Evolutionary conservation across 805 yeast genomes (phyloP), one percentile per base, ranked within the genome.

Genomic region (Hanseniaspora jakobsenii): DNA sequence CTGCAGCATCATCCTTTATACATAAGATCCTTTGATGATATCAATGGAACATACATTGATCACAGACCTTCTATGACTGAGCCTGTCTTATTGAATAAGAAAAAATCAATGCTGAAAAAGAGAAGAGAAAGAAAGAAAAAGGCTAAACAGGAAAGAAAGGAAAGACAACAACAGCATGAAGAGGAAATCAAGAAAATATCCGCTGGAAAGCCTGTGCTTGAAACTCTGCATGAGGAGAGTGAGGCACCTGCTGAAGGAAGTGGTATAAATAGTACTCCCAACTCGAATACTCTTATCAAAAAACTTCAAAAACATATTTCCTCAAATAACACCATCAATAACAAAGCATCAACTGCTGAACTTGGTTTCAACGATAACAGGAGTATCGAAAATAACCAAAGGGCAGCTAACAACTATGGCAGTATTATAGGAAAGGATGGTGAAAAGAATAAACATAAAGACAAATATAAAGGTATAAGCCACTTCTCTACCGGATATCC

Each of bases 111-210:
- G 32, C 13, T 29, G 34, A 21, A 57, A 19, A 44, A 46, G 32
- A 58, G 27, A 53, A 51, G 47, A 31, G 43, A 46, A 22, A 46
- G 45, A 36, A 40, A 40, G 38, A 40, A 39, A 36, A 46, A 40
- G 28, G 40, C 43, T 5, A 38, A 36, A 22, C 38, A 30, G 26
- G 41, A 46, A 36, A 36, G 35, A 27, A 32, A 48, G 50, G 21
- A 47, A 50, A 18, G 64, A 52, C 5, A 63, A 63, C 27, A 69
- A 64, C 29, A 73, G 69, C 52, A 69, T 13, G 35, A 28, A 19
- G 24, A 21, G 1, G 27, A 17, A 19, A n/a, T 10, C 14, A 19
- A 18, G 8, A 27, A 23, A 8, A 3, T 3, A 12, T 24, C 23
- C 17, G 21, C 19, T n/a, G 22, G 16, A n/a, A 36, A 29, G 23